A percentile compares a stretch with the other conserved stretches of the same genome.
Conservation (phyloP, 495 filamentous ascomycete genomes). For the Lasiosphaeria miniovina region DNA sequence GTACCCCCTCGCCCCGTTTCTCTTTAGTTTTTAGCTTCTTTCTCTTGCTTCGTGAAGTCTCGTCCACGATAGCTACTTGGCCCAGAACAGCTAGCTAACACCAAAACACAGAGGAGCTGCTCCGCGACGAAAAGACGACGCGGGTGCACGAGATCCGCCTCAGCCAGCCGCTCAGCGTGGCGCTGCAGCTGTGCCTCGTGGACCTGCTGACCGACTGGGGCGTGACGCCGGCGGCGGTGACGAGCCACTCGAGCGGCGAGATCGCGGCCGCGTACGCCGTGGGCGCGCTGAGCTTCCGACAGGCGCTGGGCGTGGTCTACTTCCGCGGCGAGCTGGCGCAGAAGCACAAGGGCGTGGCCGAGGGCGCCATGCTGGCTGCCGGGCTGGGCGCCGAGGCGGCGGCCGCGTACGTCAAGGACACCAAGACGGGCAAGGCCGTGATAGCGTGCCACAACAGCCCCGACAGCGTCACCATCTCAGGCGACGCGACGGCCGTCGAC, state of each 20-base stretch:
- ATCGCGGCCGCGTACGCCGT: slow-evolving; percentile 45
- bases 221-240: slow-evolving; percentile 43
- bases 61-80: neutral
- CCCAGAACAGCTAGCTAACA: no score
- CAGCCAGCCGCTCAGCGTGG: slow-evolving; percentile 44
- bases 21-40: no score
- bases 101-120: neutral
- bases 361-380: slow-evolving; percentile 41
- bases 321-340: slow-evolving; percentile 30
- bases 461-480: slow-evolving; percentile 42
- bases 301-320: slow-evolving; percentile 48
- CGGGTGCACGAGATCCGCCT: slow-evolving; percentile 3
- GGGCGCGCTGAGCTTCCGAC: slow-evolving; percentile 38
- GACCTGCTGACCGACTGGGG: slow-evolving; percentile 43
- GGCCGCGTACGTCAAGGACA: slow-evolving; percentile 21
- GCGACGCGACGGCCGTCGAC: slow-evolving; percentile 31
- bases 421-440: slow-evolving; percentile 22
- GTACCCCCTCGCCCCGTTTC: no score
- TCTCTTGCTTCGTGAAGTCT: no score
- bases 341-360: slow-evolving; percentile 23
- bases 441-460: slow-evolving; percentile 47
- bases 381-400: neutral
- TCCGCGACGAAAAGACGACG: neutral
- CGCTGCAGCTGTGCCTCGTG: slow-evolving; percentile 48
- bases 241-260: slow-evolving; percentile 61